Base-by-base conservation (phyloP, 169 alveolate species). In the Perkinsus chesapeaki region DNA sequence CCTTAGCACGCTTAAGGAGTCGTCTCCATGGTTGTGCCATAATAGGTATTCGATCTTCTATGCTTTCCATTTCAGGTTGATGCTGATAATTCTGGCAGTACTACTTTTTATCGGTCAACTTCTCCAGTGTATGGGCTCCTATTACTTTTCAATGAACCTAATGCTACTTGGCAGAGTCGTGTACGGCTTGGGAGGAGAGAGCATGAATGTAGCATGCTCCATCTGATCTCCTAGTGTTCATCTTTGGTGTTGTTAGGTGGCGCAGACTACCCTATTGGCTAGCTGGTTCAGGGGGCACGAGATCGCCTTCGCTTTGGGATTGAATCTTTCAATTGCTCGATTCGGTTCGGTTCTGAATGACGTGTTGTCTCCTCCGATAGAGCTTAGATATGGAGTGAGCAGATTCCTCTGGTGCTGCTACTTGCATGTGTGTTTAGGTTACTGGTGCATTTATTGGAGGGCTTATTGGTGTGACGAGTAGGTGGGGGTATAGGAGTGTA, bases 141-240 rank as follows among this genome's bases (percentile, higher is more conserved):
- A 92, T 39, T 31, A 91, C 91, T 39, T 91, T 39, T 94, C 96
- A 92, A 94, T 95, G 92, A 73, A 91, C 48, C 91, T 94, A 31
- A 94, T 96, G 93, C 43, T 96, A 43, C 43, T 94, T 34, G 97
- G 97, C 31, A 93, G 97, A 92, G 93, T 94, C 0, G 93, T 95
- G 19, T 96, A 95, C 93, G 97, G 97, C 10, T 92, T 95, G 60
- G 97, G 97, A 31, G 96, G 97, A 16, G 97, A 96, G 91, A 95
- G 95, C 95, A 91, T 95, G 91, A 95, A 95, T 92, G 97, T 95
- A 9, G 93, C 96, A 0, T 93, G 95, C 92, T 94, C 94, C 94
- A 39, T 96, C 7, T 27, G 82, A 12, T 7, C 91, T 39, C 60
- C 39, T 38, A 23, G 16, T 19, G 39, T 94, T 73, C 94, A 94